Evolutionary conservation across 352 stramenopile genomes (phyloP).

Genomic region (Phytopythium mirpurense): DNA sequence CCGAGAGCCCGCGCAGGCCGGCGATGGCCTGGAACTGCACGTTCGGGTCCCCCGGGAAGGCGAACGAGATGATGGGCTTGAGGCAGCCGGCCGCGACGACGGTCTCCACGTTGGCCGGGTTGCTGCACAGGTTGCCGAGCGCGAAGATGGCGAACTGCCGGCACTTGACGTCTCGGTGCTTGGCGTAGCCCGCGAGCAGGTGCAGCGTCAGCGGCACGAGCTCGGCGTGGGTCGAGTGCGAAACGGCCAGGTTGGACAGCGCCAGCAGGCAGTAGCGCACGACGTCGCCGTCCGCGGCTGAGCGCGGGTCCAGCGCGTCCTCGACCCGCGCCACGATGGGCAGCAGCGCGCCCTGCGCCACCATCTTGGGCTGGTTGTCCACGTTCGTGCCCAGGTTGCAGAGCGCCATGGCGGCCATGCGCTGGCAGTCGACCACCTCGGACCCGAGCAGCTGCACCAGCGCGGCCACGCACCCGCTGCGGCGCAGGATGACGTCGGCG

Average conservation of each 20-base stretch:
- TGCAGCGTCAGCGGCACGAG: conserved; percentile 77
- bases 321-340: conserved; percentile 86
- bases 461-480: conserved; percentile 73
- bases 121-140: conserved; percentile 93
- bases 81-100: conserved; percentile 88
- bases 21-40: conserved; percentile 97
- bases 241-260: conserved; percentile 92
- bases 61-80: conserved; percentile 92
- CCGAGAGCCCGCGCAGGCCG: conserved; percentile 89
- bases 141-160: conserved; percentile 95
- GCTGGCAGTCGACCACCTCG: conserved; percentile 89
- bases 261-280: conserved; percentile 93
- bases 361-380: conserved; percentile 91
- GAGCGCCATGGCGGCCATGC: conserved; percentile 95
- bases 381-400: conserved; percentile 94
- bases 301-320: conserved; percentile 90
- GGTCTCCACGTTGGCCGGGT: conserved; percentile 85
- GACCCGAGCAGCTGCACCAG: conserved; percentile 88
- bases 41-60: conserved; percentile 91
- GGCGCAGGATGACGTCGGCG: conserved; percentile 85
- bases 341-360: conserved; percentile 82
- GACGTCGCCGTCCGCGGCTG: conserved; percentile 92
- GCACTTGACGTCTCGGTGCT: conserved; percentile 94
- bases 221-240: conserved; percentile 70
- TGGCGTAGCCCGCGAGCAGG: conserved; percentile 90